These are phyloP conservation scores for Gamarada debralockiae DNA, from an alignment of 495 filamentous ascomycete genomes.

Conservation along the genomic window DNA sequence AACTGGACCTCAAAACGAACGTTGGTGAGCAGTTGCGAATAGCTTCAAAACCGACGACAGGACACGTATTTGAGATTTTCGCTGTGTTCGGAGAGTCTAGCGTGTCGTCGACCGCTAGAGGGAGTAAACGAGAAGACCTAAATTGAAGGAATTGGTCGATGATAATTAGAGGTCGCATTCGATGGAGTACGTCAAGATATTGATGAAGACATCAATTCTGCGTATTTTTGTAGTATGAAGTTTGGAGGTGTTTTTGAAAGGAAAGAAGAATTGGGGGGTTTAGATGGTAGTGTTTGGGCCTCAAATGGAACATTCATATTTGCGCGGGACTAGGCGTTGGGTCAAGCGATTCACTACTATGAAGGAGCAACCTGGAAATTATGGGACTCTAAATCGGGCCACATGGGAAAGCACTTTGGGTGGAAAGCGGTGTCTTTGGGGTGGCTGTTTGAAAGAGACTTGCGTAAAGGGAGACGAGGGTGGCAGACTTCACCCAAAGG, in stretches of 20 bases:
- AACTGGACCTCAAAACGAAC: constrained; percentile 16
- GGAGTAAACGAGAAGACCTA: not conserved
- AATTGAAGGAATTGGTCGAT: constrained; percentile 12
- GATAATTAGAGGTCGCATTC: constrained; percentile 6
- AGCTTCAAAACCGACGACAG: constrained; percentile 21
- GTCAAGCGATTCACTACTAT: not conserved
- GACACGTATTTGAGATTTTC: constrained; percentile 6
- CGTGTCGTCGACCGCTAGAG: not conserved
- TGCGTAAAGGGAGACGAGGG: too few species aligned
- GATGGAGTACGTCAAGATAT: constrained; percentile 13
- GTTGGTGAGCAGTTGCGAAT: constrained; percentile 10
- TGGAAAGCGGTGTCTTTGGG: too few species aligned
- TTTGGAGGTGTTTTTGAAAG: not conserved
- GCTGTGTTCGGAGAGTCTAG: not conserved
- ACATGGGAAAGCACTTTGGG: too few species aligned
- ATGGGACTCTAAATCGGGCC: too few species aligned
- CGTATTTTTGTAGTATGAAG: not conserved
- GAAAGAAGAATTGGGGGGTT: constrained; percentile 3
- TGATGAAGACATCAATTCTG: constrained; percentile 10
- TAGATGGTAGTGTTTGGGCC: not conserved
- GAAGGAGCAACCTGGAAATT: too few species aligned
- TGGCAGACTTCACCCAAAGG: too few species aligned
- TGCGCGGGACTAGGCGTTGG: not conserved
- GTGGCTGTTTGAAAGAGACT: too few species aligned
- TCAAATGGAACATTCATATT: not conserved